phyloP scores from a whole-genome alignment of 164 flowering plant genomes.

The Sedum album region DNA sequence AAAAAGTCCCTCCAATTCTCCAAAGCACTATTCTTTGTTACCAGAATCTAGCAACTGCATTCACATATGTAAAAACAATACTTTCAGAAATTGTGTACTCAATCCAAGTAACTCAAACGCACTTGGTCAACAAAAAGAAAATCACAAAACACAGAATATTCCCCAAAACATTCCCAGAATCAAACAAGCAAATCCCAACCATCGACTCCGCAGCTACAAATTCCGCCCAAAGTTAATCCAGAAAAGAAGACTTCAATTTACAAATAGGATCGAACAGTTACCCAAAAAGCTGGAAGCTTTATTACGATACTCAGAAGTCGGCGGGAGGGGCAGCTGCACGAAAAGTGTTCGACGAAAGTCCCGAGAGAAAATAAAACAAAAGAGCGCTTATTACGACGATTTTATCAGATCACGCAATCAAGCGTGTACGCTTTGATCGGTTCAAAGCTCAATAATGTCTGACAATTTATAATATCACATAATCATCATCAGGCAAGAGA shows the following conservation, averaged over 20 bases:
- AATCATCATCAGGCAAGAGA: neutral
- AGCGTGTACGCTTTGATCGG: neutral
- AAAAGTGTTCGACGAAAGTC: slow-evolving; percentile 6
- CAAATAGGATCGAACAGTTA: neutral
- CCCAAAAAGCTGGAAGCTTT: neutral
- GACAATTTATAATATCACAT: neutral
- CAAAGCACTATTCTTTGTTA: neutral
- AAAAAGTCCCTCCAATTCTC: neutral
- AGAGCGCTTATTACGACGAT: neutral
- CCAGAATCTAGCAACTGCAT: neutral
- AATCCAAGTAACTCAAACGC: neutral
- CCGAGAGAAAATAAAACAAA: neutral
- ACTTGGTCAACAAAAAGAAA: neutral
- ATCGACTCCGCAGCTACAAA: too few relatives aligned
- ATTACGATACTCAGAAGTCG: neutral
- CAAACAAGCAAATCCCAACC: neutral
- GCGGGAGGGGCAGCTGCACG: neutral
- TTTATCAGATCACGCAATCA: neutral
- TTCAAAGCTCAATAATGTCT: neutral
- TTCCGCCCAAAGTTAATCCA: neutral
- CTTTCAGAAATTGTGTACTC: neutral
- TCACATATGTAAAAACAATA: neutral
- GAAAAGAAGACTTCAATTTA: neutral
- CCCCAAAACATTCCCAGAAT: neutral
- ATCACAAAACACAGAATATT: neutral